A percentile compares a stretch with the other conserved stretches of the same genome.
These are phyloP conservation scores for Fusarium robinianum DNA, from an alignment of 2,329 filamentous ascomycete genomes.

Conservation along the genomic window DNA sequence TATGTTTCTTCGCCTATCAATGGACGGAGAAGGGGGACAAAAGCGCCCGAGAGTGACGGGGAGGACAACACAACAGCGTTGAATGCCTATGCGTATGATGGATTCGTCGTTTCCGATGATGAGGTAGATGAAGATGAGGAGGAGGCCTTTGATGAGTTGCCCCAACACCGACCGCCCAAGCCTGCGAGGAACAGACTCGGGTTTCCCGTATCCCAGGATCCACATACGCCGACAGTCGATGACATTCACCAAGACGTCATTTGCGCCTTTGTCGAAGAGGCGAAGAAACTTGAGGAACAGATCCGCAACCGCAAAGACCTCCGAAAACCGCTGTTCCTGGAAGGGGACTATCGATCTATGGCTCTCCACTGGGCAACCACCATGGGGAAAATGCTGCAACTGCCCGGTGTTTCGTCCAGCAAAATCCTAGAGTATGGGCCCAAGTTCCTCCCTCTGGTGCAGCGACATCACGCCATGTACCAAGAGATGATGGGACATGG, in stretches of 20 bases:
- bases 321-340: constrained; percentile 66
- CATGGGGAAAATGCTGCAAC: constrained; percentile 63
- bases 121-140: constrained; percentile 39
- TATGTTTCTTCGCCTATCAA: constrained; percentile 59
- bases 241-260: constrained; percentile 67
- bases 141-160: constrained; percentile 53
- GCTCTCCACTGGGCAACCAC: constrained; percentile 68
- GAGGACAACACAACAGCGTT: constrained; percentile 48
- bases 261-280: constrained; percentile 66
- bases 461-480: constrained; percentile 52
- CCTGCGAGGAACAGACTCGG: constrained; percentile 46
- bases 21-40: constrained; percentile 38
- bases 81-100: constrained; percentile 54
- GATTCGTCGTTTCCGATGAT: constrained; percentile 53
- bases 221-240: constrained; percentile 57
- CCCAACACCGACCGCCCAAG: constrained; percentile 44
- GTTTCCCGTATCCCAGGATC: constrained; percentile 62
- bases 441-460: constrained; percentile 63
- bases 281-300: constrained; percentile 62
- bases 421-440: constrained; percentile 66
- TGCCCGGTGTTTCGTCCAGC: constrained; percentile 65
- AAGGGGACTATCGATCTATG: constrained; percentile 73
- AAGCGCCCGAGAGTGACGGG: constrained; percentile 36
- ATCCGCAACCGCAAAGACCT: constrained; percentile 64
- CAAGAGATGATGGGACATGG: constrained; percentile 53